These are phyloP conservation scores for Otatea glauca DNA, from an alignment of 176 grass and related monocot species.

Conservation along the genomic window DNA sequence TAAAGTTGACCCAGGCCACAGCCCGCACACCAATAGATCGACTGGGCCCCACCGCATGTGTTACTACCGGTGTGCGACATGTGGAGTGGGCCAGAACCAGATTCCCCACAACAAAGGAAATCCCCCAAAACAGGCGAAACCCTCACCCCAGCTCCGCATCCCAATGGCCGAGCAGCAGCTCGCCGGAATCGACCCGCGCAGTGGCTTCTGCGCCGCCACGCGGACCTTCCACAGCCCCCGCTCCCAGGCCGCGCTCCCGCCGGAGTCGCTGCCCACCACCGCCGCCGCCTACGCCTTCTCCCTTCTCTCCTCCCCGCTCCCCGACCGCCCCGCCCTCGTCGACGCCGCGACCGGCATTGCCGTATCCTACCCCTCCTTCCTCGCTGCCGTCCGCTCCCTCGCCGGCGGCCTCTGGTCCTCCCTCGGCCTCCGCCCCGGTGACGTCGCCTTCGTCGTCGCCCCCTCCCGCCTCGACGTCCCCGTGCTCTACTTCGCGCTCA, in stretches of 20 bases:
- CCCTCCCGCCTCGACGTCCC: conserved; percentile 57
- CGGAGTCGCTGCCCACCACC: conserved; percentile 57
- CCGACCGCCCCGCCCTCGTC: conserved; percentile 53
- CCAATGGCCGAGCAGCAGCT: conserved; percentile 9
- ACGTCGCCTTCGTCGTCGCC: conserved; percentile 67
- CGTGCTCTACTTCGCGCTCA: conserved; percentile 72
- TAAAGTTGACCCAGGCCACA: too few relatives aligned
- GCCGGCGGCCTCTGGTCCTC: conserved; percentile 24
- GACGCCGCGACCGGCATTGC: conserved; percentile 49
- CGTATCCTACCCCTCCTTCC: conserved; percentile 63
- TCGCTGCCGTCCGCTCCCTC: conserved; percentile 19
- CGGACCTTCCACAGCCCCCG: conserved; percentile 69
- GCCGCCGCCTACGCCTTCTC: conserved; percentile 52
- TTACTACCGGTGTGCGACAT: too few relatives aligned
- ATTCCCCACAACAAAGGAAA: background rate
- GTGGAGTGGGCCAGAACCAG: too few relatives aligned
- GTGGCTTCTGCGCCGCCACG: conserved; percentile 58
- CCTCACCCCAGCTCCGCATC: background rate
- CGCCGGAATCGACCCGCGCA: conserved; percentile 39
- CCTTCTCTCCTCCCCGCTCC: conserved; percentile 53
- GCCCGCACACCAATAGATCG: too few relatives aligned
- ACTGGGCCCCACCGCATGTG: too few relatives aligned
- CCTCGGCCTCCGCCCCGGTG: conserved; percentile 41
- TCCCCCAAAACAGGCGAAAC: too few relatives aligned
- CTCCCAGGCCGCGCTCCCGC: conserved; percentile 13